Evolutionary conservation across 805 yeast genomes (phyloP).

Genomic region (Torulaspora delbrueckii): DNA sequence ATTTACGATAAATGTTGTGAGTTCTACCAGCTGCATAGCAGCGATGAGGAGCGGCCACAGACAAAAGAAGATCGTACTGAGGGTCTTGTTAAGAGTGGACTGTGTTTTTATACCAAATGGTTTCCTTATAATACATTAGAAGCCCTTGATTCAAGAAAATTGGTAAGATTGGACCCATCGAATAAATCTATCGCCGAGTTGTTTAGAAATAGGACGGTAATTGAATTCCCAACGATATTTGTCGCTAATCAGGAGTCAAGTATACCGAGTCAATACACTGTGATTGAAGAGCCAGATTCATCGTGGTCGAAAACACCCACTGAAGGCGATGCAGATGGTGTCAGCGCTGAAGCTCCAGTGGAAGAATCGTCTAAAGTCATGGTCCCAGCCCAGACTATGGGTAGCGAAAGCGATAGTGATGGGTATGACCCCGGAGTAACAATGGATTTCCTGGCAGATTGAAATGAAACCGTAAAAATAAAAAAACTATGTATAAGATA

Average conservation of each 20-base stretch:
- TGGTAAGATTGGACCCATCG: constrained; percentile 37
- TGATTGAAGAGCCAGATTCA: constrained; percentile 26
- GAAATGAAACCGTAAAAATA: background rate
- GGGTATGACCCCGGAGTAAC: constrained; percentile 29
- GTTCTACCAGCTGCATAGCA: constrained; percentile 9
- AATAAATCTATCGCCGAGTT: constrained; percentile 42
- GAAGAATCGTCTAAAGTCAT: constrained; percentile 16
- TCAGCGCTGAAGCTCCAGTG: constrained; percentile 14
- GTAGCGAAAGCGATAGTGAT: constrained; percentile 17
- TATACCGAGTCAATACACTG: constrained; percentile 29
- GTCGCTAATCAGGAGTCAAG: constrained; percentile 33
- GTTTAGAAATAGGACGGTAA: constrained; percentile 53
- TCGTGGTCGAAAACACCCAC: constrained; percentile 2
- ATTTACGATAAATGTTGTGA: constrained; percentile 29
- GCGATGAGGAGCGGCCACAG: constrained; percentile 8
- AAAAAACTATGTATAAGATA: constrained; percentile 1
- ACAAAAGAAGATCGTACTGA: constrained; percentile 18
- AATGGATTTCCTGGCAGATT: constrained; percentile 22
- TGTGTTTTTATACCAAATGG: constrained; percentile 28
- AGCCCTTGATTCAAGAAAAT: constrained; percentile 34
- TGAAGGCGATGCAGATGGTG: constrained; percentile 12
- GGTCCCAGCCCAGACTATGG: background rate
- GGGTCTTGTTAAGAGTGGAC: constrained; percentile 10
- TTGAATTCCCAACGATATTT: constrained; percentile 73
- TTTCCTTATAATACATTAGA: constrained; percentile 33